These are phyloP conservation scores for Passalora sequoiae DNA, from an alignment of 2,329 filamentous ascomycete species.

Conservation along the genomic window DNA sequence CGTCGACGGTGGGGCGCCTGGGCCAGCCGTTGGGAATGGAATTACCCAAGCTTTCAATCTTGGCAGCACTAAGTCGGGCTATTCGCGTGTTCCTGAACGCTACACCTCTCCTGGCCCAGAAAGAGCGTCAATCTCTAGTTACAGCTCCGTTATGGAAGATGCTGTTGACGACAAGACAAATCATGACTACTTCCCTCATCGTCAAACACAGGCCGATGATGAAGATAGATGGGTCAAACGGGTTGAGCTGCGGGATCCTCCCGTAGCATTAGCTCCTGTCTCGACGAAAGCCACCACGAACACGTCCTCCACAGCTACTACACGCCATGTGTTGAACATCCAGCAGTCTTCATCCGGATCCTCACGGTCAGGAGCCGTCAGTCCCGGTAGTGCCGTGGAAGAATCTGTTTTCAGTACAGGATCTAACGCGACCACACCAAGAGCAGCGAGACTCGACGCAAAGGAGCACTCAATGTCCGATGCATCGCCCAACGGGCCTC, in stretches of 20 bases:
- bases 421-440: slow-evolving; percentile 27
- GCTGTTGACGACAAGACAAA: slow-evolving; percentile 12
- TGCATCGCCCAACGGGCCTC: slow-evolving; percentile 31
- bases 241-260: slow-evolving; percentile 20
- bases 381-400: slow-evolving; percentile 23
- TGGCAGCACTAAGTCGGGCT: slow-evolving; percentile 27
- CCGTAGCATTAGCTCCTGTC: slow-evolving; percentile 3
- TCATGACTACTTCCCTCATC: slow-evolving; percentile 19
- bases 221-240: slow-evolving; percentile 26
- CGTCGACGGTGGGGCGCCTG: slow-evolving; percentile 21
- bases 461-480: slow-evolving; percentile 28
- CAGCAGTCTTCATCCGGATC: slow-evolving; percentile 13
- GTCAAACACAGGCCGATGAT: slow-evolving; percentile 28
- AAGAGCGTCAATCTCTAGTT: slow-evolving; percentile 21
- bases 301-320: background rate
- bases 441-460: slow-evolving; percentile 14
- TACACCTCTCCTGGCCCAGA: slow-evolving; percentile 27
- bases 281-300: slow-evolving; percentile 8
- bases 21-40: slow-evolving; percentile 19
- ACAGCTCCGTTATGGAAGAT: slow-evolving; percentile 18
- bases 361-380: slow-evolving; percentile 19
- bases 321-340: background rate
- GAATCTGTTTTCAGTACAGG: slow-evolving; percentile 17
- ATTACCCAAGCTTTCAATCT: slow-evolving; percentile 29
- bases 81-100: slow-evolving; percentile 29